Percentiles rank a stretch among this genome's conserved stretches.
phyloP scores from a whole-genome alignment of 495 filamentous ascomycete species.

The Neurospora sublineolata region DNA sequence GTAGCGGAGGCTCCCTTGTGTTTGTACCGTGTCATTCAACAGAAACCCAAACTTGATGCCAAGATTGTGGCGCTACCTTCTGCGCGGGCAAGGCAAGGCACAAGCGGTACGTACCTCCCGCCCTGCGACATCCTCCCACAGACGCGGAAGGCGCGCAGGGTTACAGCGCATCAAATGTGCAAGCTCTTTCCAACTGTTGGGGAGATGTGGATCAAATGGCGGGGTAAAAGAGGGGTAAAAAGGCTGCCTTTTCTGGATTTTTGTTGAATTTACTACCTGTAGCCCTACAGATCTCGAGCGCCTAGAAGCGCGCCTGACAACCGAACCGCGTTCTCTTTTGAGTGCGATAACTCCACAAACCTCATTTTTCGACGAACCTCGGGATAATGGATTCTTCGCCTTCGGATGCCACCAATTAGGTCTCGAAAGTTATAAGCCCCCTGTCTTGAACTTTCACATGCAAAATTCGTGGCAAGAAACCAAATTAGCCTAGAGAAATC shows the following conservation, averaged over 20 bases:
- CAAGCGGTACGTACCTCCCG: not conserved
- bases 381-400: not conserved
- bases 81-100: not conserved
- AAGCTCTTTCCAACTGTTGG: constrained; percentile 11
- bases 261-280: constrained; percentile 5
- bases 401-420: not conserved
- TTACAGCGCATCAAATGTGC: constrained; percentile 7
- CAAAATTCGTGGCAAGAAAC: not conserved
- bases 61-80: not conserved
- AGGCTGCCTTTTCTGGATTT: not conserved
- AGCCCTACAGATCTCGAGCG: not conserved
- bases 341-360: not conserved
- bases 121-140: not conserved
- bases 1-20: not conserved
- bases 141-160: not conserved
- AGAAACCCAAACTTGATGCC: not conserved
- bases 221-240: constrained; percentile 2
- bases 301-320: not conserved
- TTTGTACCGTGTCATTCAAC: not conserved
- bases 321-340: not conserved
- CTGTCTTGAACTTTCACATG: not conserved
- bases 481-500: not conserved
- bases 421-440: not conserved
- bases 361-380: not conserved
- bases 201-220: constrained; percentile 8